Percentiles rank a stretch among this genome's conserved stretches.
Conservation (phyloP, 1,284 basidiomycete genomes). For the Rhodotorula sp. region DNA sequence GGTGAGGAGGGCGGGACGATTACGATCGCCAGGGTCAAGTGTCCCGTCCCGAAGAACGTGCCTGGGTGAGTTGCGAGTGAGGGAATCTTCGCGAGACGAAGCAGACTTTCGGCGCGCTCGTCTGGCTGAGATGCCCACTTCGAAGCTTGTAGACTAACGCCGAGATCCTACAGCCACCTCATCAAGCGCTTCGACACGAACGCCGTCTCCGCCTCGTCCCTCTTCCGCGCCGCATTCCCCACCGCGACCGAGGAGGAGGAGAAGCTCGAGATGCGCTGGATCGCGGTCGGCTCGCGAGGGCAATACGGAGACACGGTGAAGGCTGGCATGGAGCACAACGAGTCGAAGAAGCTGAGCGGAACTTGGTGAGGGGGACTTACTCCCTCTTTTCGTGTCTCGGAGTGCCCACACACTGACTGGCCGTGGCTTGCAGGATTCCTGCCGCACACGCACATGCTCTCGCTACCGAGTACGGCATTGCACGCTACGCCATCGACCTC, state of each 20-base stretch:
- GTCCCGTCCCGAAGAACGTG: constrained; percentile 62
- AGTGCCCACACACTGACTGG: too few relatives aligned
- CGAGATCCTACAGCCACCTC: constrained; percentile 57
- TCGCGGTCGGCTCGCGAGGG: constrained; percentile 28
- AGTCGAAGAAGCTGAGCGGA: constrained; percentile 40
- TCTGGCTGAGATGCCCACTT: too few relatives aligned
- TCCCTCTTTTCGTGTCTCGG: too few relatives aligned
- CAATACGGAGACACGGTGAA: constrained; percentile 38
- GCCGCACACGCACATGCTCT: constrained; percentile 31
- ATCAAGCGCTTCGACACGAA: constrained; percentile 93
- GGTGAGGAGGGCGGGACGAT: constrained; percentile 52
- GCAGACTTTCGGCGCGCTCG: too few relatives aligned
- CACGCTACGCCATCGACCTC: constrained; percentile 38
- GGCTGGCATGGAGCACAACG: constrained; percentile 39
- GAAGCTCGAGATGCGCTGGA: constrained; percentile 75
- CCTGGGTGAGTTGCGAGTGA: constrained; percentile 33
- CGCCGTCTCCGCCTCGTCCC: constrained; percentile 90
- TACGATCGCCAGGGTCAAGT: constrained; percentile 87
- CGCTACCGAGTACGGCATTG: constrained; percentile 41
- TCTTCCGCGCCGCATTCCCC: constrained; percentile 97
- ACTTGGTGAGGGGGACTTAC: constrained; percentile 33
- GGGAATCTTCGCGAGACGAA: too few relatives aligned
- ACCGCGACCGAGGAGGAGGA: constrained; percentile 75
- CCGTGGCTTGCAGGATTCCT: constrained; percentile 33
- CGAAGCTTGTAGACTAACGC: too few relatives aligned